phyloP scores from a whole-genome alignment of 768 basidiomycete species.

The Goffeauzyma gilvescens region DNA sequence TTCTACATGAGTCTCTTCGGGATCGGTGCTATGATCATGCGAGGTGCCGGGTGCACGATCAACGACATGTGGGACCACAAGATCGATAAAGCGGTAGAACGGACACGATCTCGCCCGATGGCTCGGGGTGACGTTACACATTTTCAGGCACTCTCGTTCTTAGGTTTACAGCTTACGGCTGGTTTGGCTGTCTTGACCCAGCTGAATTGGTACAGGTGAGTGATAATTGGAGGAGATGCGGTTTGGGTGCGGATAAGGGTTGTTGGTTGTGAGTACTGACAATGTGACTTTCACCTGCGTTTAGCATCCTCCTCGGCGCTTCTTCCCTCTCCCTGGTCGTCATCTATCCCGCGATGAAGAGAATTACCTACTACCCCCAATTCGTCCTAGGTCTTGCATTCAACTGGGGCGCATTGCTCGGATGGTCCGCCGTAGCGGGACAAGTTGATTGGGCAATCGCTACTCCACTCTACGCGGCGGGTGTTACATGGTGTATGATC shows the following conservation, averaged over 20 bases:
- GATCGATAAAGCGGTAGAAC: constrained; percentile 72
- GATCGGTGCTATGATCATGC: constrained; percentile 79
- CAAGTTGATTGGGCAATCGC: constrained; percentile 62
- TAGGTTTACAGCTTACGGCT: constrained; percentile 58
- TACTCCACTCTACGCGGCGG: constrained; percentile 72
- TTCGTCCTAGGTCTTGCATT: constrained; percentile 83
- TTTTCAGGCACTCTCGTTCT: constrained; percentile 57
- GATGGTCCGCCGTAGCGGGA: constrained; percentile 85
- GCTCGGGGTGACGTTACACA: constrained; percentile 62
- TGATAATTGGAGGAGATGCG: too few relatives aligned
- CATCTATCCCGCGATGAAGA: constrained; percentile 90
- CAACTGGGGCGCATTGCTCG: constrained; percentile 91
- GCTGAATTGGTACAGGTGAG: constrained; percentile 84
- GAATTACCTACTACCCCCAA: constrained; percentile 92
- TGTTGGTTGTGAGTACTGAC: neutral
- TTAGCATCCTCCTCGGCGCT: constrained; percentile 75
- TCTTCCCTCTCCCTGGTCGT: constrained; percentile 72
- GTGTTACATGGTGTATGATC: constrained; percentile 79
- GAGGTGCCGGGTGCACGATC: constrained; percentile 93
- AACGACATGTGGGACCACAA: constrained; percentile 97
- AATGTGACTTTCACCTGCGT: too few relatives aligned
- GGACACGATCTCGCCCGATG: constrained; percentile 73
- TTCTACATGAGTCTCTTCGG: constrained; percentile 70
- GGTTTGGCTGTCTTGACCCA: constrained; percentile 75
- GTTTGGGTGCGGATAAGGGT: neutral